Evolutionary conservation across 2,329 filamentous ascomycete genomes (phyloP).

Genomic region (Fusarium verrucosum): DNA sequence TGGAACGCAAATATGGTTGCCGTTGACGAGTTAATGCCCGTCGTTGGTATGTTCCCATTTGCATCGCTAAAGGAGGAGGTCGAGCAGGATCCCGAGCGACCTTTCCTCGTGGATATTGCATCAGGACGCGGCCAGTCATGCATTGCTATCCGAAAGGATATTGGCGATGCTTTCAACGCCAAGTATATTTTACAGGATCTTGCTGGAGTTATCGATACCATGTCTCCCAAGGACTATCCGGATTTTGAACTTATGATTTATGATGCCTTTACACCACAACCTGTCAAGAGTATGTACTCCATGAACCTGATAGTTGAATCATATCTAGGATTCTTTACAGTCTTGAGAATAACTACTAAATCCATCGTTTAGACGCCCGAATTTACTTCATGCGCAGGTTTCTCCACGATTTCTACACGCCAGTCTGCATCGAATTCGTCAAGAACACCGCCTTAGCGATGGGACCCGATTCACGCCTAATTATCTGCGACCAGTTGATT

Average conservation of each 20-base stretch:
- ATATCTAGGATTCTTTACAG: too few relatives aligned
- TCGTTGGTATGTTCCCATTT: constrained; percentile 51
- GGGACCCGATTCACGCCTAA: constrained; percentile 47
- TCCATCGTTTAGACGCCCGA: constrained; percentile 41
- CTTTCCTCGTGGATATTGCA: constrained; percentile 47
- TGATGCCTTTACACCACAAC: constrained; percentile 32
- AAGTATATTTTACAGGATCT: constrained; percentile 49
- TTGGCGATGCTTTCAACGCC: constrained; percentile 35
- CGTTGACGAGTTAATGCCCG: constrained; percentile 48
- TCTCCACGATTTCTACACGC: constrained; percentile 47
- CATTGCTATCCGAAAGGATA: constrained; percentile 44
- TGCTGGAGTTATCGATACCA: constrained; percentile 43
- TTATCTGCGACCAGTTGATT: constrained; percentile 50
- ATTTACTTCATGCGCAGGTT: constrained; percentile 49
- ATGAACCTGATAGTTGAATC: rapidly evolving
- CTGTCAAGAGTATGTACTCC: constrained; percentile 33
- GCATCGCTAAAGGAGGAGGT: constrained; percentile 44
- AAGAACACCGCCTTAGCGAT: constrained; percentile 46
- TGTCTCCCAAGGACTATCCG: constrained; percentile 32
- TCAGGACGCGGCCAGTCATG: constrained; percentile 47
- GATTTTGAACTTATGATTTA: constrained; percentile 44
- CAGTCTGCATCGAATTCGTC: constrained; percentile 46
- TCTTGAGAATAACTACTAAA: background rate
- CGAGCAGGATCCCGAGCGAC: constrained; percentile 42
- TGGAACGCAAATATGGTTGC: constrained; percentile 49